Evolutionary conservation across 2,329 filamentous ascomycete species (phyloP).

Genomic region (Dactylonectria macrodidyma): DNA sequence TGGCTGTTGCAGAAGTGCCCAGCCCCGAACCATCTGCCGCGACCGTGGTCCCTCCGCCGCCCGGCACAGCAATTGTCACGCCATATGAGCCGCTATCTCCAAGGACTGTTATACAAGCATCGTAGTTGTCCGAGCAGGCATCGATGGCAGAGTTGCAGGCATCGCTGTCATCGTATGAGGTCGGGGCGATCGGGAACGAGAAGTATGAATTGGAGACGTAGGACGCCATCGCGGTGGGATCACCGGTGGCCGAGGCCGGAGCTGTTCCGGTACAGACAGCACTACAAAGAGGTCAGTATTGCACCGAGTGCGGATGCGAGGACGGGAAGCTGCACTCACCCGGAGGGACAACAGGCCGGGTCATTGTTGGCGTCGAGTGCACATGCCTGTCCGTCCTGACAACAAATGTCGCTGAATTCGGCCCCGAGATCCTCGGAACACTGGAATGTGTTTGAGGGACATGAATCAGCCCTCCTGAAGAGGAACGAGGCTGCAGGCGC

Average conservation of each 20-base stretch:
- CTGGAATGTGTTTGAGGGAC: slow-evolving; percentile 65
- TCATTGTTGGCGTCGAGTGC: slow-evolving; percentile 63
- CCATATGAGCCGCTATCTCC: slow-evolving; percentile 59
- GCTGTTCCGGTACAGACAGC: slow-evolving; percentile 71
- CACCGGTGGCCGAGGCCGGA: slow-evolving; percentile 56
- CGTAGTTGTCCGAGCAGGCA: slow-evolving; percentile 69
- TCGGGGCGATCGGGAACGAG: slow-evolving; percentile 71
- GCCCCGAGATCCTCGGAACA: slow-evolving; percentile 64
- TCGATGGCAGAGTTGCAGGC: slow-evolving; percentile 67
- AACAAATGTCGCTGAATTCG: slow-evolving; percentile 66
- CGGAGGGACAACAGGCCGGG: slow-evolving; percentile 69
- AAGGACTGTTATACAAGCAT: slow-evolving; percentile 66
- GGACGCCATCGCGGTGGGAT: slow-evolving; percentile 58
- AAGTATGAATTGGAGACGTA: slow-evolving; percentile 73
- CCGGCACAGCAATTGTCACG: slow-evolving; percentile 71
- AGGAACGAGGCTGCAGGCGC: slow-evolving; percentile 41
- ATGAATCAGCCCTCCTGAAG: slow-evolving; percentile 52
- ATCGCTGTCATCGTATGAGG: slow-evolving; percentile 64
- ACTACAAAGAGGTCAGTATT: slow-evolving; percentile 52
- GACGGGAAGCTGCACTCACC: slow-evolving; percentile 55
- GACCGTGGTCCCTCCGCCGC: slow-evolving; percentile 68
- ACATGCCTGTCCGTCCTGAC: slow-evolving; percentile 65
- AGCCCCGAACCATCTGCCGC: slow-evolving; percentile 57
- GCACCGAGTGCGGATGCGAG: background rate
- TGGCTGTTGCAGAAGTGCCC: slow-evolving; percentile 63